Evolutionary conservation across 768 basidiomycete species (phyloP).

Genomic region (Russula foetens): DNA sequence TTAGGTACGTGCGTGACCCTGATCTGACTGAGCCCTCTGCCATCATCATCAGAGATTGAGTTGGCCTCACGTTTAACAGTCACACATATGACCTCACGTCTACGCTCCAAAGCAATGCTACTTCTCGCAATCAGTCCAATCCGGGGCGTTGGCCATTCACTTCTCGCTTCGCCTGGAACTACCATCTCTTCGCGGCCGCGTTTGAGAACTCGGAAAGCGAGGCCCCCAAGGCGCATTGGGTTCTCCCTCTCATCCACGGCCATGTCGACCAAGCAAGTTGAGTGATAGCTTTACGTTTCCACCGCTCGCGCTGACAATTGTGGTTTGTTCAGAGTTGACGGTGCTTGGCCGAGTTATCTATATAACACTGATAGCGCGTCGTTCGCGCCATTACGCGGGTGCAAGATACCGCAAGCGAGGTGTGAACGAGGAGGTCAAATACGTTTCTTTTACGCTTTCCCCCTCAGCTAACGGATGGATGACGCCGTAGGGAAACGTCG

Average conservation of each 20-base stretch:
- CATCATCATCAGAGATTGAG: no score
- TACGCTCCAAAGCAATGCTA: constrained; percentile 89
- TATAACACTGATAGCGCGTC: constrained; percentile 88
- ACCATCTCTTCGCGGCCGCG: constrained; percentile 68
- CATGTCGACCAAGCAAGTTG: constrained; percentile 97
- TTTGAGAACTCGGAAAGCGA: constrained; percentile 39
- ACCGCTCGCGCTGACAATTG: neutral
- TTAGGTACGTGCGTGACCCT: constrained; percentile 47
- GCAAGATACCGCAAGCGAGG: constrained; percentile 92
- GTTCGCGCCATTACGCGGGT: constrained; percentile 93
- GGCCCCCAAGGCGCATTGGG: constrained; percentile 62
- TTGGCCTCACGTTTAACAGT: no score
- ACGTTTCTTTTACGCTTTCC: no score
- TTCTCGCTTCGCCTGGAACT: constrained; percentile 93
- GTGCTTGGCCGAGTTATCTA: constrained; percentile 87
- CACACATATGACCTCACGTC: constrained; percentile 97
- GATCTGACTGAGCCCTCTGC: no score
- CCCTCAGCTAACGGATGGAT: neutral
- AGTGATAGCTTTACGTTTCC: constrained; percentile 28
- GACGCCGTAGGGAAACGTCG: constrained; percentile 75
- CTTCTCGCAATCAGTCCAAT: constrained; percentile 39
- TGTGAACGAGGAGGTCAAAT: constrained; percentile 78
- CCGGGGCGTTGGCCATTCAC: constrained; percentile 59
- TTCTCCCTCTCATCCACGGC: constrained; percentile 87
- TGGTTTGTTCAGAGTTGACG: constrained; percentile 65